phyloP scores from a whole-genome alignment of 169 alveolate species.

The Cryptosporidium parvum region DNA sequence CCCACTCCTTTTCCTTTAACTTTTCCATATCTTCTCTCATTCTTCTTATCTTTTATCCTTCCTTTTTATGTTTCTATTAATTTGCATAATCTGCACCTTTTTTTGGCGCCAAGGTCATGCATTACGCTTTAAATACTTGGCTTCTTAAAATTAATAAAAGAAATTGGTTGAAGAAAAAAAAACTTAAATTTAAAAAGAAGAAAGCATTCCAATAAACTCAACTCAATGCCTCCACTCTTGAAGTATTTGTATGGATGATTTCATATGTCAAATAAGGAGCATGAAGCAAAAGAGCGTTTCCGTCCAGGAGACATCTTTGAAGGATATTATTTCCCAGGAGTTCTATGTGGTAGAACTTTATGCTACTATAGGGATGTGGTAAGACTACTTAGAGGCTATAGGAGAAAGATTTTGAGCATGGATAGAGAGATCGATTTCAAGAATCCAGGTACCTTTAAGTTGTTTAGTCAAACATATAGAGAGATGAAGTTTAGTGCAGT shows the following conservation, averaged over 20 bases:
- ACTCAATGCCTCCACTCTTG: neutral
- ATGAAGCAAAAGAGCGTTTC: conserved; percentile 51
- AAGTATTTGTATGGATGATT: neutral
- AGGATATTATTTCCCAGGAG: conserved; percentile 75
- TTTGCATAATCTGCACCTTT: neutral
- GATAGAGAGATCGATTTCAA: neutral
- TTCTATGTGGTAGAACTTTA: conserved; percentile 65
- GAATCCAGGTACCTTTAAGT: conserved; percentile 36
- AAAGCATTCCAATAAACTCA: neutral
- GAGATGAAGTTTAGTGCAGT: conserved; percentile 45
- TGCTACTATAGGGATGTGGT: conserved; percentile 47
- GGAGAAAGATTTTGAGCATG: neutral
- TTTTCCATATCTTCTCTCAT: neutral
- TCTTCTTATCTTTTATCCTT: neutral
- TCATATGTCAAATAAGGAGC: conserved; percentile 2
- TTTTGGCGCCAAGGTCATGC: conserved; percentile 19
- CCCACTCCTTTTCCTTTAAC: neutral
- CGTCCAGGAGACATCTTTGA: conserved; percentile 70
- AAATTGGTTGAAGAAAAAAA: neutral
- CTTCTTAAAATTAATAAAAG: neutral
- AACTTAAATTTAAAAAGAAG: too few relatives aligned
- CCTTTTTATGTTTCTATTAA: neutral
- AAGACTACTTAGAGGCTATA: neutral
- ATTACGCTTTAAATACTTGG: conserved; percentile 9
- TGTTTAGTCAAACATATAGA: conserved; percentile 10